These are phyloP conservation scores for Scutellaria galericulata DNA, from an alignment of 257 asterid species.

Conservation along the genomic window DNA sequence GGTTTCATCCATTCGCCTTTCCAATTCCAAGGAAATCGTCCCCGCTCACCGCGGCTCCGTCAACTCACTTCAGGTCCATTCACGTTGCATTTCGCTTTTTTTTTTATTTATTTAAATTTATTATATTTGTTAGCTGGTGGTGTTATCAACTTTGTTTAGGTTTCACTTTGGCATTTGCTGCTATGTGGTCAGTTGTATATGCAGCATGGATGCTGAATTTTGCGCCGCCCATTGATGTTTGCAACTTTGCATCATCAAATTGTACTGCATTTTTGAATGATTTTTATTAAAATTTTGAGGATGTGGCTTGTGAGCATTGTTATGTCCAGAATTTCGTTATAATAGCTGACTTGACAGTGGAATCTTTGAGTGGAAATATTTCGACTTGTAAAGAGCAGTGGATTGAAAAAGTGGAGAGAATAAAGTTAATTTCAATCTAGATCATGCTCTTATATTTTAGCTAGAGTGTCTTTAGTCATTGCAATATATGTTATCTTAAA, in stretches of 20 bases:
- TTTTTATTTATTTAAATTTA: background rate
- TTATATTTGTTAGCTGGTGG: background rate
- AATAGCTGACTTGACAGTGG: background rate
- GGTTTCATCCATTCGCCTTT: conserved; percentile 74
- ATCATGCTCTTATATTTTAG: conserved; percentile 18
- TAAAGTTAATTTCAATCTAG: background rate
- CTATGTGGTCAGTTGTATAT: conserved; percentile 6
- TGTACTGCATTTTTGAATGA: conserved; percentile 4
- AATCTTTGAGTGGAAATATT: background rate
- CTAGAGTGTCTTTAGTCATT: conserved; percentile 20
- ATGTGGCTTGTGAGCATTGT: background rate
- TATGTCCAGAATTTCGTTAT: background rate
- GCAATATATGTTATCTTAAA: conserved; percentile 35
- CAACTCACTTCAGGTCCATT: conserved; percentile 85
- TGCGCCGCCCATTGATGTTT: background rate
- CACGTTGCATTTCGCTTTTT: background rate
- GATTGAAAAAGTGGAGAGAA: background rate
- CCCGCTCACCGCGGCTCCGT: conserved; percentile 91
- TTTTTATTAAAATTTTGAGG: background rate
- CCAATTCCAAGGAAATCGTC: conserved; percentile 88
- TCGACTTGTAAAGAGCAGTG: background rate
- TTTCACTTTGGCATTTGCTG: background rate
- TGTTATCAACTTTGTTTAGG: background rate
- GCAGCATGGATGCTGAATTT: conserved; percentile 24
- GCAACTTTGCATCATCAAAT: background rate